Evolutionary conservation across 2,329 filamentous ascomycete species (phyloP), one percentile per base, ranked within the genome.

Genomic region (Ambrosiella beaveri): DNA sequence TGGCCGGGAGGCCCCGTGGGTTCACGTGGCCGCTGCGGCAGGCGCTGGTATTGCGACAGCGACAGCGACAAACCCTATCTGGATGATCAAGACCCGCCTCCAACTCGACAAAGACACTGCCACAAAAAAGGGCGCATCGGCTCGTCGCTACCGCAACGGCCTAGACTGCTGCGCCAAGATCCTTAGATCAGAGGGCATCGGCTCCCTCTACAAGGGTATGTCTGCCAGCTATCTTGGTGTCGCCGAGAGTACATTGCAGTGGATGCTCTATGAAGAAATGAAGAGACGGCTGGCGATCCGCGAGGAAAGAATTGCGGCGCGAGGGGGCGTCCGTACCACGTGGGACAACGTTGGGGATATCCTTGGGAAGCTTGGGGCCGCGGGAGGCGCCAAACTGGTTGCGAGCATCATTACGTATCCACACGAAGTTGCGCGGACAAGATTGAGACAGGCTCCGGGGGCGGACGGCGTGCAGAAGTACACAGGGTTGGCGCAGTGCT

Each of bases 41-140:
- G 75, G 78, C 13, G 89, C 90, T 0, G 90, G 90, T 1, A 79
- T 96, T 49, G 83, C 84, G 6, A 96, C 91, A 0, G 87, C 87
- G 52, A 96, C 91, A 0, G 87, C 85, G 19, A 97, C 90, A 41
- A 96, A 96, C 70, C 90, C 90, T 1, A 95, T 97, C 66, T 97
- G 90, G 90, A 79, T 97, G 62, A 82, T 97, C 67, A 97, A 97
- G 76, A 97, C 90, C 45, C 77, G 90, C 38, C 69, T 97, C 64
- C 90, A 97, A 71, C 79, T 97, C 39, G 90, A 97, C 73, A 94
- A 90, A 73, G 87, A 86, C 66, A 79, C 82, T 56, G 85, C 84
- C 13, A 78, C 80, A 64, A 73, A 78, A 62, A 73, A 77, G 60
- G 78, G 73, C 35, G 68, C 71, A 35, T 71, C 72, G 57, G 73